Conservation (phyloP, 768 basidiomycete species). For the Pleurotus tuber-regium region DNA sequence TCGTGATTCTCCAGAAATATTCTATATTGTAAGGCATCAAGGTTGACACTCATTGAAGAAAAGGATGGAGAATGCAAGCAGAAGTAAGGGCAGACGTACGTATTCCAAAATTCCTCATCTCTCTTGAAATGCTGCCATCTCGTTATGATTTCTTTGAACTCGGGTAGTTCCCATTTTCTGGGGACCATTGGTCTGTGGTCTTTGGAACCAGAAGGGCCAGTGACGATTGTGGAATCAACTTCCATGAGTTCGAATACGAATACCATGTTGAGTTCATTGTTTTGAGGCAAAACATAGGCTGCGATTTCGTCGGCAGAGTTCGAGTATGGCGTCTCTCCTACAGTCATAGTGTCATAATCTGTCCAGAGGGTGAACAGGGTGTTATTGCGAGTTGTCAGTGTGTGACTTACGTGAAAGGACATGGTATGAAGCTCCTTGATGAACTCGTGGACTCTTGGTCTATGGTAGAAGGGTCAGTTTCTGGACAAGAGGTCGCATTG, state of each 20-base stretch:
- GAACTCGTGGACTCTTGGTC: conserved; percentile 66
- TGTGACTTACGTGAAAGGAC: conserved; percentile 50
- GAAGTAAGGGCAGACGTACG: too few relatives aligned
- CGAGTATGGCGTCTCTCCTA: conserved; percentile 63
- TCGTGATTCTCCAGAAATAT: conserved; percentile 73
- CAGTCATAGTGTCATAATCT: conserved; percentile 62
- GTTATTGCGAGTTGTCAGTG: conserved; percentile 9
- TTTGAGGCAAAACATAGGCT: conserved; percentile 51
- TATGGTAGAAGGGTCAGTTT: too few relatives aligned
- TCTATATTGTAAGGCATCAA: conserved; percentile 25
- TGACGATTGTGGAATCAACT: conserved; percentile 49
- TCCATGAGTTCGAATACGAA: conserved; percentile 66
- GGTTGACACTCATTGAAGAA: conserved; percentile 10
- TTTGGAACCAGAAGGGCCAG: conserved; percentile 15
- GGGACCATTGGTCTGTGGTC: conserved; percentile 37
- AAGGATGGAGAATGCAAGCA: too few relatives aligned
- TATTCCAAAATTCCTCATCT: conserved; percentile 64
- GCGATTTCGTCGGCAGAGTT: conserved; percentile 50
- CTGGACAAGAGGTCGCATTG: too few relatives aligned
- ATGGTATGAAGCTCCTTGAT: conserved; percentile 61
- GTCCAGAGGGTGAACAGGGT: not conserved
- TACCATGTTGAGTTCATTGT: conserved; percentile 64
- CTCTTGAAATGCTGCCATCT: conserved; percentile 62
- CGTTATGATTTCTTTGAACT: conserved; percentile 44
- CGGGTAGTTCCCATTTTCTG: conserved; percentile 48